These are phyloP conservation scores for Ichthyophthirius multifiliis DNA, from an alignment of 169 alveolate species.

Conservation along the genomic window DNA sequence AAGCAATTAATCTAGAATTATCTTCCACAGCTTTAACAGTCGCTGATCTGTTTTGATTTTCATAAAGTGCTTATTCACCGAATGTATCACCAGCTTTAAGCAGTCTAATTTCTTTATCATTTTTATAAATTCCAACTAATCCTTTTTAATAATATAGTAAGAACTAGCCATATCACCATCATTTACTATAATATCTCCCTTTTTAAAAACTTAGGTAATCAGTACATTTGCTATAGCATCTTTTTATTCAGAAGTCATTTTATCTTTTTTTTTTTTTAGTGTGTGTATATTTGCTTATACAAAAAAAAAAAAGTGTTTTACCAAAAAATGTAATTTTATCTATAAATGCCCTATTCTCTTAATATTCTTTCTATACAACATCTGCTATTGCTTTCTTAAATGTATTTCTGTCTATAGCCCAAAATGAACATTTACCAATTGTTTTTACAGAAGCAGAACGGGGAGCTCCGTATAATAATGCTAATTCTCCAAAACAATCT, in stretches of 20 bases:
- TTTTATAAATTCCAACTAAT: background rate
- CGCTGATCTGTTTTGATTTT: constrained; percentile 32
- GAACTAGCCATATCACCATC: constrained; percentile 54
- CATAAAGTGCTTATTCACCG: constrained; percentile 41
- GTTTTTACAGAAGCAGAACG: constrained; percentile 96
- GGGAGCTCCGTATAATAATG: constrained; percentile 96
- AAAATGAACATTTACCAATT: constrained; percentile 78
- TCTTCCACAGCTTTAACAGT: constrained; percentile 44
- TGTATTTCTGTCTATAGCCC: constrained; percentile 93
- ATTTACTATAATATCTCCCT: constrained; percentile 37
- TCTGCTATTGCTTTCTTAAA: constrained; percentile 73
- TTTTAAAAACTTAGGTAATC: constrained; percentile 33
- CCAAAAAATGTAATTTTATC: constrained; percentile 21
- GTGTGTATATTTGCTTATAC: too few species aligned
- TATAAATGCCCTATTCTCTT: constrained; percentile 39
- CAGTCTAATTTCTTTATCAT: background rate
- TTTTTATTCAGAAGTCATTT: constrained; percentile 36
- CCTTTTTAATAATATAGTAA: constrained; percentile 31
- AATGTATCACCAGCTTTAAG: constrained; percentile 18
- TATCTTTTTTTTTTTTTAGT: background rate
- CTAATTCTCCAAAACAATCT: constrained; percentile 97
- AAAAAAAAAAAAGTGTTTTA: background rate
- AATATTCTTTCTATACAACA: constrained; percentile 22
- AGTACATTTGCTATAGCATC: constrained; percentile 23
- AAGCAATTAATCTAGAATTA: constrained; percentile 17